Evolutionary conservation across 192 early-diverging fungal genomes (phyloP).

Genomic region (Physocladia obscura): DNA sequence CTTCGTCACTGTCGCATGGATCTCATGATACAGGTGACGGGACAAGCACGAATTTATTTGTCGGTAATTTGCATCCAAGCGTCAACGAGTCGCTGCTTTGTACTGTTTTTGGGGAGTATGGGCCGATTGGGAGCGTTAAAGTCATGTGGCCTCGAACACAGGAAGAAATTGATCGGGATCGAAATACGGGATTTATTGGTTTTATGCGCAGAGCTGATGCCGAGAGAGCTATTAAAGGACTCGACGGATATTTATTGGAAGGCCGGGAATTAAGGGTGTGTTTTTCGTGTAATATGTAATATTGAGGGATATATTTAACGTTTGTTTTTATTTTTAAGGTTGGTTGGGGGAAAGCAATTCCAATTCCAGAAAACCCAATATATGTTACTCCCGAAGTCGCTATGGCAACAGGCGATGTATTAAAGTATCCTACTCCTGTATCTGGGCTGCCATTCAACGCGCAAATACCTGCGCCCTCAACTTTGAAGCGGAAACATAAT

Average conservation of each 20-base stretch:
- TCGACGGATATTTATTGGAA: conserved; percentile 50
- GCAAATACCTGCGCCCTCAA: conserved; percentile 35
- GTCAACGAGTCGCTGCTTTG: conserved; percentile 74
- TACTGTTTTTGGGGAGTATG: conserved; percentile 73
- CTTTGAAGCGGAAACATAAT: background rate
- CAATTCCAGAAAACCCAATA: conserved; percentile 70
- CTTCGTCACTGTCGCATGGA: conserved; percentile 27
- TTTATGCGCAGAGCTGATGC: conserved; percentile 81
- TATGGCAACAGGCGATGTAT: background rate
- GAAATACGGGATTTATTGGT: conserved; percentile 86
- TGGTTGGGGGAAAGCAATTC: conserved; percentile 82
- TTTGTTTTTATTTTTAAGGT: conserved; percentile 55
- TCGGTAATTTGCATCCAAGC: conserved; percentile 75
- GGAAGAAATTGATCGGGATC: conserved; percentile 76
- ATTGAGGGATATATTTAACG: background rate
- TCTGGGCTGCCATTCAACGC: conserved; percentile 65
- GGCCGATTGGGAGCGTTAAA: conserved; percentile 87
- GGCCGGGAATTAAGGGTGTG: conserved; percentile 4
- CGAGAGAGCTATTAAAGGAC: conserved; percentile 62
- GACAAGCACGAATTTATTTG: conserved; percentile 79
- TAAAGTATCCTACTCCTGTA: conserved; percentile 15
- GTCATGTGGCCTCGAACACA: conserved; percentile 92
- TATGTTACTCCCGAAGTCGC: conserved; percentile 37
- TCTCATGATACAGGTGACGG: conserved; percentile 75
- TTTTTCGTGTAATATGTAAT: background rate